phyloP scores from a whole-genome alignment of 345 rosid genomes.

The Boechera stricta region DNA sequence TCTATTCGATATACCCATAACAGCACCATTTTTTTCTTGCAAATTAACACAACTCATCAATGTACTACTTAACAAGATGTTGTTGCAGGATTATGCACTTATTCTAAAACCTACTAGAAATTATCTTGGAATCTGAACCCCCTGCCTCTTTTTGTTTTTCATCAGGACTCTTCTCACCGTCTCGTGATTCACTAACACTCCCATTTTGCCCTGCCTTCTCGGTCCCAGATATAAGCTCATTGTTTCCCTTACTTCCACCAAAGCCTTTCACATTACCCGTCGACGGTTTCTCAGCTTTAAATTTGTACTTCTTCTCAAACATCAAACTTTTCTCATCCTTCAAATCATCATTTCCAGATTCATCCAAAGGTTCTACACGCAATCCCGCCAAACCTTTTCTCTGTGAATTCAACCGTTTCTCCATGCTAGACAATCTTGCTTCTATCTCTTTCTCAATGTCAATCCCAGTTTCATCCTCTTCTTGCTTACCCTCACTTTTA shows the following conservation, averaged over 20 bases:
- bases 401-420: constrained; percentile 62
- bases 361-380: constrained; percentile 42
- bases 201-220: constrained; percentile 28
- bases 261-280: constrained; percentile 56
- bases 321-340: constrained; percentile 46
- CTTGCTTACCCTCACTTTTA: constrained; percentile 53
- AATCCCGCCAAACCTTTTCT: constrained; percentile 54
- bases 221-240: constrained; percentile 13
- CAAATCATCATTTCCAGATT: constrained; percentile 25
- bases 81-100: background rate
- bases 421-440: constrained; percentile 59
- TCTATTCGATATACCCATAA: background rate
- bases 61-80: background rate
- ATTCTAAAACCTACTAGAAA: constrained; percentile 51
- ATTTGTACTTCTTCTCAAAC: constrained; percentile 64
- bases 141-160: constrained; percentile 39
- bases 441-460: constrained; percentile 73
- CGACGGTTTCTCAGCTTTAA: constrained; percentile 46
- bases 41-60: background rate
- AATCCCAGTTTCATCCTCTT: constrained; percentile 44
- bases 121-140: constrained; percentile 29
- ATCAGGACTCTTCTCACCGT: constrained; percentile 23
- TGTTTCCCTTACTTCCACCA: constrained; percentile 40
- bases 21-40: background rate
- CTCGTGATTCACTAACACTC: constrained; percentile 7